phyloP scores from a whole-genome alignment of 306 rosid genomes.

The Medicago lupulina region DNA sequence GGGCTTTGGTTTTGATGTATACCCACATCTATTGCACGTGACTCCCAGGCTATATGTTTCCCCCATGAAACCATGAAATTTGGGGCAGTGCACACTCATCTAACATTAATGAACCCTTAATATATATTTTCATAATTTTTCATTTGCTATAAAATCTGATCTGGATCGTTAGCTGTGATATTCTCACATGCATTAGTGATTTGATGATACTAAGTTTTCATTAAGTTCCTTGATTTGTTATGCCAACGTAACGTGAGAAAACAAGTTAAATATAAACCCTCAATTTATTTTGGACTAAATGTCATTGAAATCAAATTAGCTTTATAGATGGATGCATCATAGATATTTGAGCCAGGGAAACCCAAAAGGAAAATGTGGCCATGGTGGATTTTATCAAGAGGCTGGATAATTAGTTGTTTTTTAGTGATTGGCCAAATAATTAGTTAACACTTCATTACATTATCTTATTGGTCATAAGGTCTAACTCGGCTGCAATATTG shows the following conservation, averaged over 20 bases:
- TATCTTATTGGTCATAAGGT: too few relatives aligned
- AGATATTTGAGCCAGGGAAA: constrained; percentile 46
- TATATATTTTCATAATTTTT: constrained; percentile 24
- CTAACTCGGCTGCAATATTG: too few relatives aligned
- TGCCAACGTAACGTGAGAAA: not conserved
- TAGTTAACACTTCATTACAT: not conserved
- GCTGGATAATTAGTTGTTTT: constrained; percentile 6
- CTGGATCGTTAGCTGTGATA: constrained; percentile 48
- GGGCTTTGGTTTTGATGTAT: constrained; percentile 41
- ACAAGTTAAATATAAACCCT: constrained; percentile 11
- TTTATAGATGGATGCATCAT: constrained; percentile 32
- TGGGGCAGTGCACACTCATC: constrained; percentile 46
- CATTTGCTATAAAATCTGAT: constrained; percentile 45
- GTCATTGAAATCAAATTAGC: constrained; percentile 7
- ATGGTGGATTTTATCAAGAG: constrained; percentile 12
- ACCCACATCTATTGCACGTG: constrained; percentile 48
- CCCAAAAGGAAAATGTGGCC: constrained; percentile 23
- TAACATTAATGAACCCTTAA: constrained; percentile 33
- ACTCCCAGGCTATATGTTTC: constrained; percentile 37
- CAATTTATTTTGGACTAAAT: not conserved
- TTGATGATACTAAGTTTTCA: constrained; percentile 21
- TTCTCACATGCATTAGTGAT: constrained; percentile 53
- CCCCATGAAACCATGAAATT: constrained; percentile 42
- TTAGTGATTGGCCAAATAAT: not conserved
- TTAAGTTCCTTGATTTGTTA: constrained; percentile 36